Evolutionary conservation across 164 flowering plant genomes (phyloP).

Genomic region (Protea cynaroides): DNA sequence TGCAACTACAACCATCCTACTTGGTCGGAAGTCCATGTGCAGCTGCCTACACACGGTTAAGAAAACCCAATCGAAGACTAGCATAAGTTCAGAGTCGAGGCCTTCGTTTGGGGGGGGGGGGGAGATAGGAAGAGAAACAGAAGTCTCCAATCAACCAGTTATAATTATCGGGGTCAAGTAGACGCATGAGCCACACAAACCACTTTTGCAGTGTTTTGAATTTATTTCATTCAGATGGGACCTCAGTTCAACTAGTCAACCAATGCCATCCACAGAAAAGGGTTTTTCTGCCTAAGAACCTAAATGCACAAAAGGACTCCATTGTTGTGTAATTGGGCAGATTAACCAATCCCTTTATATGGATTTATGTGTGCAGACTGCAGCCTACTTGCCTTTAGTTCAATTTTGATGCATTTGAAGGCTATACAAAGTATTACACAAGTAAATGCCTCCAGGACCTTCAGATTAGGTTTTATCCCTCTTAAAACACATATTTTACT

Average conservation of each 20-base stretch:
- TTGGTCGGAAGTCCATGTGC: slow-evolving; percentile 71
- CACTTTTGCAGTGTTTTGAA: neutral
- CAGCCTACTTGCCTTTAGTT: no score
- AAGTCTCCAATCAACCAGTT: neutral
- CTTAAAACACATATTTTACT: no score
- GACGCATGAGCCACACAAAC: neutral
- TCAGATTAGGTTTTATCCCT: no score
- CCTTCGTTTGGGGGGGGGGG: no score
- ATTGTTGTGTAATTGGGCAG: no score
- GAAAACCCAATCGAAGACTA: slow-evolving; percentile 3
- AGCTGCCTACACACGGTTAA: slow-evolving; percentile 60
- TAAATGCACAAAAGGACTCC: no score
- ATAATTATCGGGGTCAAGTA: neutral
- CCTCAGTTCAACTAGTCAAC: neutral
- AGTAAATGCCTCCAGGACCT: no score
- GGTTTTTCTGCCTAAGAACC: neutral
- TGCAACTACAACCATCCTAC: slow-evolving; percentile 76
- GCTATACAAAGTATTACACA: no score
- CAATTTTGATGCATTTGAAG: no score
- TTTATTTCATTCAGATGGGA: neutral
- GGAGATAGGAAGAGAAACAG: no score
- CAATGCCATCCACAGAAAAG: neutral
- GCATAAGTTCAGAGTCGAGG: neutral
- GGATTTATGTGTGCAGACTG: no score
- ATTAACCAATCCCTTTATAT: no score